These are phyloP conservation scores for Dalbergia cultrata DNA, from an alignment of 306 rosid genomes.

Conservation along the genomic window DNA sequence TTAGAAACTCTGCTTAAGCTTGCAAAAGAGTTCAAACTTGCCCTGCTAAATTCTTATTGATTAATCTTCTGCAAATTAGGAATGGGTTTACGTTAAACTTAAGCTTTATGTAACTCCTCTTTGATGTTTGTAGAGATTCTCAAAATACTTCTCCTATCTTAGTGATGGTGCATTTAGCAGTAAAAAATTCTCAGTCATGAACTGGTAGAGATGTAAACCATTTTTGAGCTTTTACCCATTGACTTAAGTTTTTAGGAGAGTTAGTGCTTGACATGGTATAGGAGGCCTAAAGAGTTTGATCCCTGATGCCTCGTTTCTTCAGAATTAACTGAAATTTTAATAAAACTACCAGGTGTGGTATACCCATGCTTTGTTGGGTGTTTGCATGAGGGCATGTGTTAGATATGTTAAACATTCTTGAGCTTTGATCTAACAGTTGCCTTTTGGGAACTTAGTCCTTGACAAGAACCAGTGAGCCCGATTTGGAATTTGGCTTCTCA, in stretches of 20 bases:
- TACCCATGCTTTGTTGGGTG: neutral
- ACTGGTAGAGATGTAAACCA: conserved; percentile 3
- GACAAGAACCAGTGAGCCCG: conserved; percentile 14
- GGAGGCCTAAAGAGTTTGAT: neutral
- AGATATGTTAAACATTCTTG: neutral
- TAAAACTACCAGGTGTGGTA: neutral
- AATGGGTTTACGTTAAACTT: neutral
- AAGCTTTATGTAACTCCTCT: conserved; percentile 18
- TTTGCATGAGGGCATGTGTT: neutral
- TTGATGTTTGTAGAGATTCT: conserved; percentile 19
- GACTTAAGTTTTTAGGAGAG: neutral
- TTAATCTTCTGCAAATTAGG: conserved; percentile 12
- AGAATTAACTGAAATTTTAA: neutral
- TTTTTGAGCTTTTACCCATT: neutral
- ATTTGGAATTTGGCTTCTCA: neutral
- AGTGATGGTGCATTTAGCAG: neutral
- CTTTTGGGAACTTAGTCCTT: neutral
- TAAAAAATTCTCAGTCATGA: neutral
- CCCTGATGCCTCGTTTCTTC: neutral
- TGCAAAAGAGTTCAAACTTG: neutral
- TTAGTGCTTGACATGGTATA: conserved; percentile 6
- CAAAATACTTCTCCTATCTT: conserved; percentile 4
- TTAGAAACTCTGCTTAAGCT: conserved; percentile 1
- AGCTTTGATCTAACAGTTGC: neutral
- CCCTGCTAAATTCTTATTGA: neutral